phyloP scores from a whole-genome alignment of 768 basidiomycete species.

The Aureoboletus auriporus region DNA sequence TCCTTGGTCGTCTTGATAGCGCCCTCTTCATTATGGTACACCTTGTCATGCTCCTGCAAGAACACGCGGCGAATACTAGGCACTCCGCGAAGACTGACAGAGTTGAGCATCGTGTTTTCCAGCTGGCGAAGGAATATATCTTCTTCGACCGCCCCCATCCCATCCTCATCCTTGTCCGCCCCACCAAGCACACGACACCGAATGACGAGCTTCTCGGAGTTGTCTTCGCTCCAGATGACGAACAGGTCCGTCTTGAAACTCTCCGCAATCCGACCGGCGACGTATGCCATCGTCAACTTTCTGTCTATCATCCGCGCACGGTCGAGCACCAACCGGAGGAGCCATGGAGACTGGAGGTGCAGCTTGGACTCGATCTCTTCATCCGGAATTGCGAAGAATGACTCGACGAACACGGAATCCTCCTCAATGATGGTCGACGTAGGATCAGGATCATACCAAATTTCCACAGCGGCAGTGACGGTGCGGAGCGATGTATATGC shows the following conservation, averaged over 20 bases:
- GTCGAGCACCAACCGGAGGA: conserved; percentile 94
- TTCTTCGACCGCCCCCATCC: conserved; percentile 73
- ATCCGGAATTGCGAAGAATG: conserved; percentile 99
- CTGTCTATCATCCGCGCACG: conserved; percentile 98
- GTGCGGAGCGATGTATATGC: conserved; percentile 93
- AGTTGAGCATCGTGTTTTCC: conserved; percentile 95
- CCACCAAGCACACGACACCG: conserved; percentile 91
- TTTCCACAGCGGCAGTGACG: conserved; percentile 92
- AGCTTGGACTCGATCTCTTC: conserved; percentile 91
- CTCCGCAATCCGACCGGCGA: conserved; percentile 89
- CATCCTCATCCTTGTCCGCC: conserved; percentile 83
- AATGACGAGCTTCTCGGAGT: conserved; percentile 94
- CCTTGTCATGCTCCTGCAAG: conserved; percentile 84
- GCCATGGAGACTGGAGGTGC: conserved; percentile 92
- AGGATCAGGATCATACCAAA: conserved; percentile 96
- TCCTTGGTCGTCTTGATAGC: conserved; percentile 63
- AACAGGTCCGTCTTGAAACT: conserved; percentile 95
- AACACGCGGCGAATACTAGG: conserved; percentile 89
- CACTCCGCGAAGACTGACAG: conserved; percentile 92
- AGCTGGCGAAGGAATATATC: conserved; percentile 95
- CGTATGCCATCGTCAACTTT: conserved; percentile 91
- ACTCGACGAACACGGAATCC: conserved; percentile 92
- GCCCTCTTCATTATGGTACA: conserved; percentile 60
- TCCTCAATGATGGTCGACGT: conserved; percentile 93
- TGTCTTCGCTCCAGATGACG: conserved; percentile 99